Evolutionary conservation across 805 yeast genomes (phyloP).

Genomic region (Sungouiozyma ichnusensis): DNA sequence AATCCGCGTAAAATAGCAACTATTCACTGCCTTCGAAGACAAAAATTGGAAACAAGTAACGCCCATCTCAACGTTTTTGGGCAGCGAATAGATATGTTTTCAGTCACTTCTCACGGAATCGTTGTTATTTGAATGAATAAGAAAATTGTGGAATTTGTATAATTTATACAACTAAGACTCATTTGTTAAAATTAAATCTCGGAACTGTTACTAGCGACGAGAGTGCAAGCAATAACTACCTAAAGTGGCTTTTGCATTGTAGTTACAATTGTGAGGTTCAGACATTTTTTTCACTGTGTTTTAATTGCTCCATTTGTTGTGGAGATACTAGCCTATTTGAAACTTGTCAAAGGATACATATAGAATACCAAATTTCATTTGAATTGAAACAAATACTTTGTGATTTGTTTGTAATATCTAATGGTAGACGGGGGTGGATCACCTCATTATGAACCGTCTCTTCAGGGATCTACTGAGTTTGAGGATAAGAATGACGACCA

Average conservation of each 20-base stretch:
- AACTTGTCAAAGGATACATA: background rate
- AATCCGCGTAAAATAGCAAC: no score
- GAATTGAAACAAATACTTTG: no score
- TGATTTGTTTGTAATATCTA: no score
- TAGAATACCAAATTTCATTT: background rate
- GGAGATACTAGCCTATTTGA: background rate
- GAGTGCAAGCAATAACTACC: no score
- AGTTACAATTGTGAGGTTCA: background rate
- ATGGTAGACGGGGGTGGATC: background rate
- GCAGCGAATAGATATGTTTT: background rate
- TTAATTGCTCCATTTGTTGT: background rate
- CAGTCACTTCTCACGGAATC: background rate
- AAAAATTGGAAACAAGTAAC: background rate
- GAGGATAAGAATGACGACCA: background rate
- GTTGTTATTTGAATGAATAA: background rate
- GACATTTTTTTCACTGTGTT: background rate
- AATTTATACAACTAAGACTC: no score
- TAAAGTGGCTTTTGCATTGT: background rate
- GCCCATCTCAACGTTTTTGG: background rate
- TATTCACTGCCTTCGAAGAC: background rate
- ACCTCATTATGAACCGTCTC: background rate
- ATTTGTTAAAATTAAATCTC: no score
- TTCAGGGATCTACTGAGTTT: background rate
- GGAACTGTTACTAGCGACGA: no score
- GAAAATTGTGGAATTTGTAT: background rate